These are phyloP conservation scores for Funneliformis mosseae DNA, from an alignment of 192 early-diverging fungal genomes.

Conservation along the genomic window DNA sequence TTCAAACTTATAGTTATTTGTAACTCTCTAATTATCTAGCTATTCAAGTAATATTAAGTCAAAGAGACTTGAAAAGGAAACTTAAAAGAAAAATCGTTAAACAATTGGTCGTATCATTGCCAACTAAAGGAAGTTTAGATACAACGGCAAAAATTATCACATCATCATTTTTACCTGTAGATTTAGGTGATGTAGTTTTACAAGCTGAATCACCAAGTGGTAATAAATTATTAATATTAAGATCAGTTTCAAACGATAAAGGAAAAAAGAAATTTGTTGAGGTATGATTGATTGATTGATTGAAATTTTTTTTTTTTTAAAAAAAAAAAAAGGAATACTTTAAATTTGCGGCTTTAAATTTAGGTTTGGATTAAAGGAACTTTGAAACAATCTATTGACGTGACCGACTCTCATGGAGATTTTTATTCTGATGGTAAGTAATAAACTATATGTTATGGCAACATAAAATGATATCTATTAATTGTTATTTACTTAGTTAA, in stretches of 20 bases:
- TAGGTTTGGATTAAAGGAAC: slow-evolving; percentile 57
- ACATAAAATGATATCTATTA: background rate
- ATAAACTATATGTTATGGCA: background rate
- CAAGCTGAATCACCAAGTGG: slow-evolving; percentile 42
- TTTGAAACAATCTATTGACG: slow-evolving; percentile 60
- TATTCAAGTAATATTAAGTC: background rate
- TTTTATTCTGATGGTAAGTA: slow-evolving; percentile 65
- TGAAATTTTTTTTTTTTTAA: background rate
- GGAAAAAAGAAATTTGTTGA: slow-evolving; percentile 60
- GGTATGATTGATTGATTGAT: slow-evolving; percentile 21
- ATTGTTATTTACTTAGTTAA: background rate
- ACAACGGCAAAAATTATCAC: slow-evolving; percentile 2
- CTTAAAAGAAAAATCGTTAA: background rate
- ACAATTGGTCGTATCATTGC: background rate
- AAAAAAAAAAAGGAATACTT: background rate
- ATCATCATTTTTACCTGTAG: slow-evolving; percentile 18
- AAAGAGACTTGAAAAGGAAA: background rate
- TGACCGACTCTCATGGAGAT: slow-evolving; percentile 66
- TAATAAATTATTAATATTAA: slow-evolving; percentile 41
- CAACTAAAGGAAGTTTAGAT: background rate
- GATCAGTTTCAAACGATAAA: slow-evolving; percentile 47
- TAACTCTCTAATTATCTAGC: background rate
- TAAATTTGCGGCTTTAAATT: background rate
- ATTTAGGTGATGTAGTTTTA: slow-evolving; percentile 41
- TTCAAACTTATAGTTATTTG: background rate